Evolutionary conservation across 164 flowering plant genomes (phyloP).

Genomic region (Tetracentron sinense): DNA sequence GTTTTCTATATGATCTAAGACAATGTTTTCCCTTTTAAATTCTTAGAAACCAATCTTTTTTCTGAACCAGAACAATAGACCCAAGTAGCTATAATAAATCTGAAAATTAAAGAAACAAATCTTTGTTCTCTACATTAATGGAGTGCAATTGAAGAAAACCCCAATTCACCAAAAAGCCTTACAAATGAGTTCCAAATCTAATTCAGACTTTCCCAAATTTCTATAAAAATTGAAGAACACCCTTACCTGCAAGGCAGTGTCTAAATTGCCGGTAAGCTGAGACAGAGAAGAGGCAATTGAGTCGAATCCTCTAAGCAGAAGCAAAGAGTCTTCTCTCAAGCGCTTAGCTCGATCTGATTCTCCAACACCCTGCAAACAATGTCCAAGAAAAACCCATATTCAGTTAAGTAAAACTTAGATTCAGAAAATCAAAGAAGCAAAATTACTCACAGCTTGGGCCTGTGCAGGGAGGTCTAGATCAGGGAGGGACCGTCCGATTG

Average conservation of each 20-base stretch:
- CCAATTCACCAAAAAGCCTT: too few relatives aligned
- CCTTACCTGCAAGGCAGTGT: slow-evolving; percentile 64
- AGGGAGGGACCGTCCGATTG: not conserved
- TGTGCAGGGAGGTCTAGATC: slow-evolving; percentile 4
- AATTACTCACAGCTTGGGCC: slow-evolving; percentile 17
- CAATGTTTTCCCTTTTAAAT: too few relatives aligned
- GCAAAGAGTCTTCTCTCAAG: slow-evolving; percentile 68
- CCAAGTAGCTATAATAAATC: too few relatives aligned
- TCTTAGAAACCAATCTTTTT: too few relatives aligned
- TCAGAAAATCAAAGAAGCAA: not conserved
- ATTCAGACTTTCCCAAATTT: not conserved
- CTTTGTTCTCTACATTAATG: too few relatives aligned
- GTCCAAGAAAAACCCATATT: not conserved
- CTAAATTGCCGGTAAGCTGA: slow-evolving; percentile 61
- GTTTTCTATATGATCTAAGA: too few relatives aligned
- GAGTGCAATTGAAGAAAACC: too few relatives aligned
- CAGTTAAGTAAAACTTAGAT: too few relatives aligned
- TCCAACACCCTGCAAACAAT: slow-evolving; percentile 27
- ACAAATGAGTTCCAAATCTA: too few relatives aligned
- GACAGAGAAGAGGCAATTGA: slow-evolving; percentile 65
- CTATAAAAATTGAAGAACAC: not conserved
- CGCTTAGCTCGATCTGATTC: slow-evolving; percentile 30
- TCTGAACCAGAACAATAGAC: too few relatives aligned
- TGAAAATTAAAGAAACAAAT: too few relatives aligned
- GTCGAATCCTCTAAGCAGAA: slow-evolving; percentile 86